Evolutionary conservation across 139 green algal species (phyloP), one percentile per base, ranked within the genome.

Genomic region (Chlorella vulgaris): DNA sequence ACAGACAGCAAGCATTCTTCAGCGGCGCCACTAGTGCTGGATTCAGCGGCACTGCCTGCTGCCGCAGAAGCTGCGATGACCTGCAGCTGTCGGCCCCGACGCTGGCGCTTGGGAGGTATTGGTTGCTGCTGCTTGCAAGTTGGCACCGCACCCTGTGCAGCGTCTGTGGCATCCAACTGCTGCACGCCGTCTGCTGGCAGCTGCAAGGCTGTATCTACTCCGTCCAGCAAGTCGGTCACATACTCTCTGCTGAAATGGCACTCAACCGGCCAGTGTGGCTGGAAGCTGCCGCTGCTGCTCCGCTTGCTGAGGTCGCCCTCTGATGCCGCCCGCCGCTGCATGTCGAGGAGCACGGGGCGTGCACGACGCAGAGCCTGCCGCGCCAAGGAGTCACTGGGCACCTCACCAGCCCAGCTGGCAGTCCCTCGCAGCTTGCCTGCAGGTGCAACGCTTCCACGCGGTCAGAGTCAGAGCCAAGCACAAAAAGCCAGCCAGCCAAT

Each of bases 171-270:
- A n/a, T n/a, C n/a, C n/a, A n/a, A n/a, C 47, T 58, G 47, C 47
- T 58, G 47, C 15, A 24, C 13, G 47, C 47, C 47, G 13, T 58
- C 47, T 15, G 15, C 47, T 58, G 10, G 47, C 47, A 15, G 47
- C 13, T 58, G 35, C 65, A 76, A 42, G 31, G 74, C 74, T 2
- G 24, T 39, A 7, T 70, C 29, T n/a, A 73, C 40, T 5, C 21
- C 29, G 4, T 31, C 60, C 60, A 73, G 60, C 29, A 81, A 42
- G 39, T 70, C 75, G 4, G 43, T n/a, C 39, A 81, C 0, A 19
- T 81, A 81, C 40, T 81, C 75, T 19, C 6, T 4, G 29, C 38
- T 63, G 75, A 81, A 81, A 60, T 73, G 62, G 38, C 60, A 81
- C 39, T 81, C 60, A 0, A 60, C 13, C 6, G 75, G 60, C 75